Evolutionary conservation across 2,329 filamentous ascomycete species (phyloP).

Genomic region (Periglandula ipomoeae): DNA sequence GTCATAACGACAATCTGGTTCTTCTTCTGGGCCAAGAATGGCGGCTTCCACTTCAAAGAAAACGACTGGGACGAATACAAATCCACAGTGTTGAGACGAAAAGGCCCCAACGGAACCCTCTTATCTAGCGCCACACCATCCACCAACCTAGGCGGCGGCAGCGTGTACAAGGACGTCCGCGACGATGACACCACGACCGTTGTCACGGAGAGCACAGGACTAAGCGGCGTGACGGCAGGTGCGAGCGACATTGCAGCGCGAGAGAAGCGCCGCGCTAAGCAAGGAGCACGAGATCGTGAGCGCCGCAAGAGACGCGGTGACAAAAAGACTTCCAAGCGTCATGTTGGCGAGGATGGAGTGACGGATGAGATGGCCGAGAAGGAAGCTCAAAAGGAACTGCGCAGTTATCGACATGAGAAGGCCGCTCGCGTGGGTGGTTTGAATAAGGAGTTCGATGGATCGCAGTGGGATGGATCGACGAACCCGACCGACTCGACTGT

Average conservation of each 20-base stretch:
- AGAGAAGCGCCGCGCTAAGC: conserved; percentile 46
- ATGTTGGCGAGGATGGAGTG: conserved; percentile 48
- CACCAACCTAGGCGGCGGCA: conserved; percentile 80
- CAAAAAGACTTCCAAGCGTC: conserved; percentile 33
- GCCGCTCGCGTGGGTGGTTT: conserved; percentile 80
- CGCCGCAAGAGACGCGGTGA: conserved; percentile 20
- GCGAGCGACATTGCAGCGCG: conserved; percentile 46
- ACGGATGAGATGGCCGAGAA: conserved; percentile 58
- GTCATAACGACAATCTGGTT: conserved; percentile 81
- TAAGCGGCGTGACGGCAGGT: conserved; percentile 49
- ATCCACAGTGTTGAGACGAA: conserved; percentile 79
- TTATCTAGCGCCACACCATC: conserved; percentile 73
- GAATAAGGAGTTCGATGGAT: conserved; percentile 73
- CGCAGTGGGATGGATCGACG: conserved; percentile 65
- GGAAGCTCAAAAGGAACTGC: conserved; percentile 58
- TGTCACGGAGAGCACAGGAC: conserved; percentile 33
- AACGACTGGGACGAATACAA: conserved; percentile 99
- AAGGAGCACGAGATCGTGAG: conserved; percentile 35
- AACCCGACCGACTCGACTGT: conserved; percentile 57
- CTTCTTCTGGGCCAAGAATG: conserved; percentile 97
- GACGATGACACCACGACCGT: conserved; percentile 36
- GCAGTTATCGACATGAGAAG: conserved; percentile 78
- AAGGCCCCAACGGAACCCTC: conserved; percentile 80
- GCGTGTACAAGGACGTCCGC: conserved; percentile 67
- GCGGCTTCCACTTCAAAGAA: conserved; percentile 78